Evolutionary conservation across 2,329 filamentous ascomycete genomes (phyloP).

Genomic region (Penicillium brevicompactum): DNA sequence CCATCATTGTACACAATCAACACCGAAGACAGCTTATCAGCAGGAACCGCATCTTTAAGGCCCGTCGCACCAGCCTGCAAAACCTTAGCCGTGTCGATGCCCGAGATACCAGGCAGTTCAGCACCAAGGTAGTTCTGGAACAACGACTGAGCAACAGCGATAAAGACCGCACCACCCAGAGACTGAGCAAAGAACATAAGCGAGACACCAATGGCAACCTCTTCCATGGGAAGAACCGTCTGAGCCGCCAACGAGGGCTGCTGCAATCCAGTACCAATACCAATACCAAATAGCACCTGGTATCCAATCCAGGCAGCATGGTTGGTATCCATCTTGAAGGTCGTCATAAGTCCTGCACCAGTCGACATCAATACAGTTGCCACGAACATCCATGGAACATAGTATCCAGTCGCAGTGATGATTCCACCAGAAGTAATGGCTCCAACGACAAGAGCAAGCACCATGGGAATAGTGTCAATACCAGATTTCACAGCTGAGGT

Average conservation of each 20-base stretch:
- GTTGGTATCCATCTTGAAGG: slow-evolving; percentile 16
- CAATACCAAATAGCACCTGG: slow-evolving; percentile 22
- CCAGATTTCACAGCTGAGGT: slow-evolving; percentile 48
- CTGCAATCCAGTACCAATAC: slow-evolving; percentile 20
- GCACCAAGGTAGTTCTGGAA: slow-evolving; percentile 18
- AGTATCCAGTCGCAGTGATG: slow-evolving; percentile 41
- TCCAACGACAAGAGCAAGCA: slow-evolving; percentile 39
- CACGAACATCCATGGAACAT: slow-evolving; percentile 44
- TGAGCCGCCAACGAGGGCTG: slow-evolving; percentile 21
- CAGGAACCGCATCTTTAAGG: slow-evolving; percentile 9
- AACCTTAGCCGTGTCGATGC: slow-evolving; percentile 11
- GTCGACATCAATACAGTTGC: slow-evolving; percentile 15
- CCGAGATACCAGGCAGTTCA: slow-evolving; percentile 10
- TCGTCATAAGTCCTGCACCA: slow-evolving; percentile 21
- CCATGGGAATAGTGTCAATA: slow-evolving; percentile 45
- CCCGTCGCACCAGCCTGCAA: slow-evolving; percentile 17
- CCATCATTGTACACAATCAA: slow-evolving; percentile 18
- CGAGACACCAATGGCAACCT: slow-evolving; percentile 21
- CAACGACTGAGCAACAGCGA: slow-evolving; percentile 21
- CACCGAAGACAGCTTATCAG: slow-evolving; percentile 14
- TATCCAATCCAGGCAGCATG: slow-evolving; percentile 24
- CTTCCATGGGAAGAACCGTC: slow-evolving; percentile 12
- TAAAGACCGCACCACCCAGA: slow-evolving; percentile 20
- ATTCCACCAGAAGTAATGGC: slow-evolving; percentile 34
- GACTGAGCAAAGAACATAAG: slow-evolving; percentile 23